A percentile compares a stretch with the other conserved stretches of the same genome.
Evolutionary conservation across 2,329 filamentous ascomycete species (phyloP).

Genomic region (Stagonosporopsis tanaceti): DNA sequence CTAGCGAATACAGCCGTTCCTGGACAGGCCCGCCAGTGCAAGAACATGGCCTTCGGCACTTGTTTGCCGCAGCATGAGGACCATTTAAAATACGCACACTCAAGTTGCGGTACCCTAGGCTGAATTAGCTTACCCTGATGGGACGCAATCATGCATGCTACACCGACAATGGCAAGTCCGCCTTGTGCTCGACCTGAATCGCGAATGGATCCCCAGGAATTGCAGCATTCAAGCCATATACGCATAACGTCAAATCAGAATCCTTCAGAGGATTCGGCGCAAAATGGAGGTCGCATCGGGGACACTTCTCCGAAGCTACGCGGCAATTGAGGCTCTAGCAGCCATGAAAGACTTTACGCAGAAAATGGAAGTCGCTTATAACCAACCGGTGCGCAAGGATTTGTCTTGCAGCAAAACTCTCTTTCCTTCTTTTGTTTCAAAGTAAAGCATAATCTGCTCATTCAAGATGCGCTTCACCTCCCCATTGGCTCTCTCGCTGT

Average conservation of each 20-base stretch:
- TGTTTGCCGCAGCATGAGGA: not conserved
- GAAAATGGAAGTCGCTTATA: slow-evolving; percentile 3
- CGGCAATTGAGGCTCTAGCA: slow-evolving; percentile 9
- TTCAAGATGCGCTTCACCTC: slow-evolving; percentile 39
- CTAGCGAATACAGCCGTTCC: not conserved
- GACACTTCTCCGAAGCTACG: not conserved
- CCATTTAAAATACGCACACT: not conserved
- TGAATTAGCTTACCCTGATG: not conserved
- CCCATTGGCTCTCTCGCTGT: slow-evolving; percentile 32
- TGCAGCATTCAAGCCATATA: not conserved
- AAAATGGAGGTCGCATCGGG: not conserved
- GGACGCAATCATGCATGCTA: not conserved
- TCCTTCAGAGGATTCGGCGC: slow-evolving; percentile 4
- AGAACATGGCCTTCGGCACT: not conserved
- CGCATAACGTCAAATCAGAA: slow-evolving; percentile 5
- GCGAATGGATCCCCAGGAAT: not conserved
- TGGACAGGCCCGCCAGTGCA: not conserved
- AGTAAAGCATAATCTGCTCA: slow-evolving; percentile 2
- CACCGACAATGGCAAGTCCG: slow-evolving; percentile 1
- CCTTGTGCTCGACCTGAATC: slow-evolving; percentile 3
- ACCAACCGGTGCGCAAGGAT: not conserved
- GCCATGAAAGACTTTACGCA: not conserved
- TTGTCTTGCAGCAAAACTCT: slow-evolving; percentile 8
- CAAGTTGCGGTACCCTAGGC: not conserved
- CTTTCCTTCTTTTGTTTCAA: slow-evolving; percentile 3